These are phyloP conservation scores for Euphorbia lathyris DNA, from an alignment of 345 rosid species.

Conservation along the genomic window DNA sequence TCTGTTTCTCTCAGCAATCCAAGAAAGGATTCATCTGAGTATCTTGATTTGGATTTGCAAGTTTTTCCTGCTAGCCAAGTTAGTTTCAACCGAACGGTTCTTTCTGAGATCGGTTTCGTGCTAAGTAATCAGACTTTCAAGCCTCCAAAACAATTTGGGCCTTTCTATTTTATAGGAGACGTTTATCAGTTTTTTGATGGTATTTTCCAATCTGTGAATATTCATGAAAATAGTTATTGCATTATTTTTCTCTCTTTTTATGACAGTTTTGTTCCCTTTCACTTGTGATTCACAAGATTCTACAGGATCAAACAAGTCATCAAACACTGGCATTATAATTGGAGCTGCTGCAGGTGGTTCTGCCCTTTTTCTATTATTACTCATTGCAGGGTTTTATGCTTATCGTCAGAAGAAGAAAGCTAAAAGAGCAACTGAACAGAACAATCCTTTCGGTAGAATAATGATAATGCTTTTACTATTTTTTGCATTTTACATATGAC, in stretches of 20 bases:
- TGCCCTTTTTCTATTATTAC: conserved; percentile 47
- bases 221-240: background rate
- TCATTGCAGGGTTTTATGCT: conserved; percentile 66
- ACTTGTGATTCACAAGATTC: conserved; percentile 18
- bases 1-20: conserved; percentile 54
- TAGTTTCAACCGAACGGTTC: conserved; percentile 43
- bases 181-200: conserved; percentile 45
- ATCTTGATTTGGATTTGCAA: conserved; percentile 42
- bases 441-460: conserved; percentile 67
- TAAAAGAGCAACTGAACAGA: conserved; percentile 50
- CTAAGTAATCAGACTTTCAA: conserved; percentile 62
- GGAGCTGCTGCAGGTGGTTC: conserved; percentile 70
- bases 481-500: background rate
- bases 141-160: conserved; percentile 60
- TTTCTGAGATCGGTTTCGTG: conserved; percentile 42
- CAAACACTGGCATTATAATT: conserved; percentile 43
- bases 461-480: background rate
- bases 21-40: conserved; percentile 36
- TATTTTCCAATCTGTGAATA: conserved; percentile 22
- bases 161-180: conserved; percentile 45
- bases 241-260: background rate
- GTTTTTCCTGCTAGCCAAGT: conserved; percentile 53
- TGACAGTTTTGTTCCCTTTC: background rate
- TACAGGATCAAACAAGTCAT: conserved; percentile 33
- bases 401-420: conserved; percentile 71